A percentile compares a stretch with the other conserved stretches of the same genome.
phyloP scores from a whole-genome alignment of 192 early-diverging fungal species.

The Backusella luteola region DNA sequence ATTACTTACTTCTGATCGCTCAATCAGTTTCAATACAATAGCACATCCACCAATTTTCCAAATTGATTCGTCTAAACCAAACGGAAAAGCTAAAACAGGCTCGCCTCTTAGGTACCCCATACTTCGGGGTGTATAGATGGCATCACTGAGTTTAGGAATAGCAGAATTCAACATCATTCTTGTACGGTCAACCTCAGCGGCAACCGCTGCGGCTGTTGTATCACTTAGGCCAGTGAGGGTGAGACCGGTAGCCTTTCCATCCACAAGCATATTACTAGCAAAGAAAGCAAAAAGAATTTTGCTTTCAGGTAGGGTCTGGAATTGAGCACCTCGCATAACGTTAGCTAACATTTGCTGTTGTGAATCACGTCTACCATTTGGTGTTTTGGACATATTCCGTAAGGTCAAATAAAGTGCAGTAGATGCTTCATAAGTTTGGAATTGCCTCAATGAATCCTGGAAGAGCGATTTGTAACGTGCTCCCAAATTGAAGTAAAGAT shows the following conservation, averaged over 20 bases:
- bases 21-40: constrained; percentile 58
- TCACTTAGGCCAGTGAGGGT: constrained; percentile 30
- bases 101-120: constrained; percentile 51
- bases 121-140: constrained; percentile 34
- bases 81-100: constrained; percentile 55
- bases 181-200: constrained; percentile 12
- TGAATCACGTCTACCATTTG: constrained; percentile 22
- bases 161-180: constrained; percentile 51
- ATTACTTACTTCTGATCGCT: constrained; percentile 53
- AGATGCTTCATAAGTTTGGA: constrained; percentile 66
- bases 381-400: constrained; percentile 18
- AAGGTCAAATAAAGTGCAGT: constrained; percentile 52
- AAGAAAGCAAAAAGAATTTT: constrained; percentile 62
- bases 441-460: constrained; percentile 62
- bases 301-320: constrained; percentile 54
- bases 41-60: constrained; percentile 75
- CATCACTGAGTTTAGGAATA: constrained; percentile 52
- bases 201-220: constrained; percentile 28
- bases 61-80: constrained; percentile 60
- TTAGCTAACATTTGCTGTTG: constrained; percentile 51
- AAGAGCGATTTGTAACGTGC: constrained; percentile 63
- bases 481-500: constrained; percentile 61
- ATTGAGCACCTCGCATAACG: constrained; percentile 50
- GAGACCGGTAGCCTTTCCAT: constrained; percentile 37
- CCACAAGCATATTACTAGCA: constrained; percentile 47